A percentile compares a stretch with the other conserved stretches of the same genome.
Conservation (phyloP, 2,329 filamentous ascomycete species). For the Talaromyces sp. region DNA sequence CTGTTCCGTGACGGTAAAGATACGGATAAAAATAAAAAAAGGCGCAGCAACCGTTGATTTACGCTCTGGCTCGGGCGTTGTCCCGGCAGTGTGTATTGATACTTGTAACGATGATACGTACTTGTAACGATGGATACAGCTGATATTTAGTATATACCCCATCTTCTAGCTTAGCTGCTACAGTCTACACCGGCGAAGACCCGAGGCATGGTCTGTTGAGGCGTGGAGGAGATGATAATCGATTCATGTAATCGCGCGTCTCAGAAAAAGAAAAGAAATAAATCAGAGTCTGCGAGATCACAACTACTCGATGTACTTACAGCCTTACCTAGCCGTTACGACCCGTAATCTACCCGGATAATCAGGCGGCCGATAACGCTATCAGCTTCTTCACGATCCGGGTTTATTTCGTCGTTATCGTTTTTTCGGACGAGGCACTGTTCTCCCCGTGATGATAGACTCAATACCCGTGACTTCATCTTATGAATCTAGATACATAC, state of each 20-base stretch:
- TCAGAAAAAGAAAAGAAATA: slow-evolving; percentile 11
- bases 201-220: neutral
- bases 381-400: slow-evolving; percentile 7
- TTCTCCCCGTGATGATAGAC: slow-evolving; percentile 6
- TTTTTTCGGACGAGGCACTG: slow-evolving; percentile 10
- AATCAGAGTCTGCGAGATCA: no score
- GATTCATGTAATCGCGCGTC: neutral
- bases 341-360: slow-evolving; percentile 2
- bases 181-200: neutral
- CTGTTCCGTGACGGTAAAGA: neutral
- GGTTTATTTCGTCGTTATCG: slow-evolving; percentile 1
- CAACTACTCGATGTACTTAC: no score
- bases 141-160: neutral
- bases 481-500: neutral
- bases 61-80: slow-evolving; percentile 3
- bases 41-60: slow-evolving; percentile 5
- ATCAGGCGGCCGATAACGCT: slow-evolving; percentile 15
- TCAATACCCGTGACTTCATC: neutral
- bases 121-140: no score
- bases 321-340: neutral
- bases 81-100: slow-evolving; percentile 8
- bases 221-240: neutral
- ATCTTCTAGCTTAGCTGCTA: neutral
- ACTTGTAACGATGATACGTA: neutral
- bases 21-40: slow-evolving; percentile 9